Evolutionary conservation across 148 eudicot genomes (phyloP), one percentile per base, ranked within the genome.

Genomic region (Diospyros lotus): DNA sequence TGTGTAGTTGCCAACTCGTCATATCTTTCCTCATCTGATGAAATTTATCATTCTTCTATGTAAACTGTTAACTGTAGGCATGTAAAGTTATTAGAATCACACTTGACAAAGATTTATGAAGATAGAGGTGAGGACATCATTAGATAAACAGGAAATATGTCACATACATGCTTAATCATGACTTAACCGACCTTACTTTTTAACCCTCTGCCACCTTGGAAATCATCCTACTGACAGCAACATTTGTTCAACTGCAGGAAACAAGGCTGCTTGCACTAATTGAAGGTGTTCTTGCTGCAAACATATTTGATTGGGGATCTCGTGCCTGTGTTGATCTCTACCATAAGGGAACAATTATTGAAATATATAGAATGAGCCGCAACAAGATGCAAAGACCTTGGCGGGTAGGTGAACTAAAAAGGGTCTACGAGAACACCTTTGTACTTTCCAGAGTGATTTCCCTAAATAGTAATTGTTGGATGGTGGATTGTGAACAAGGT

Each of bases 281-380:
- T 53, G 99, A 95, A 84, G 99, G 99, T 12, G 99, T 95, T 66
- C 92, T 95, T 65, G 99, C 97, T 79, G 99, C 99, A 59, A 95
- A 95, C 85, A 95, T 95, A 53, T 95, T 95, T 84, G 97, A 95
- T 69, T 95, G 99, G 99, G 99, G 99, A 71, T 92, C 99, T 41
- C 97, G 97, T 69, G 99, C 99, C 28, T 95, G 99, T 84, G 99
- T 95, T 78, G 97, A 95, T 72, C 99, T 95, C 77, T 95, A 95
- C 82, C 93, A 90, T 76, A 84, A 92, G 79, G 99, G 99, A 69
- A 95, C 99, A 45, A 95, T 95, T 74, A 95, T 92, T 9, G 99
- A 95, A 83, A 95, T 95, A 66, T 95, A 95, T 75, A 82, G 99
- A 79, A 95, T 95, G 99, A 95, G 99, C 78, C 96, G 99, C 59